Percentiles rank a stretch among this genome's conserved stretches.
These are phyloP conservation scores for Tetracladium setigerum DNA, from an alignment of 495 filamentous ascomycete genomes.

Conservation along the genomic window DNA sequence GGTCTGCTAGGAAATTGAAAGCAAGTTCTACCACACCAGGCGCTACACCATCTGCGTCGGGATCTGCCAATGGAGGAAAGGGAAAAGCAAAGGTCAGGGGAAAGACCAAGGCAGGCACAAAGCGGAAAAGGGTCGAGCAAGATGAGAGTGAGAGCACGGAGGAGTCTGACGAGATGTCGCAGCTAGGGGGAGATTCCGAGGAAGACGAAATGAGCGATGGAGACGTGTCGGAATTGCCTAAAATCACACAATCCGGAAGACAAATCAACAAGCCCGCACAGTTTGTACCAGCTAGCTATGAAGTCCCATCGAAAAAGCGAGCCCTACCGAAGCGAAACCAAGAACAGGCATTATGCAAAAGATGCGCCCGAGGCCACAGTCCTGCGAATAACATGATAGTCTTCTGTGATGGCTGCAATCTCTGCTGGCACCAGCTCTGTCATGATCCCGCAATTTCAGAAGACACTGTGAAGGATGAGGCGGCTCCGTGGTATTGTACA, in stretches of 20 bases:
- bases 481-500: slow-evolving; percentile 70
- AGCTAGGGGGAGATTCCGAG: slow-evolving; percentile 35
- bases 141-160: slow-evolving; percentile 31
- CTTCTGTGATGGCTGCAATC: slow-evolving; percentile 89
- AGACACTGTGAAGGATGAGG: slow-evolving; percentile 51
- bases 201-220: slow-evolving; percentile 34
- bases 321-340: slow-evolving; percentile 39
- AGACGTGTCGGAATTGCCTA: slow-evolving; percentile 45
- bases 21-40: slow-evolving; percentile 3
- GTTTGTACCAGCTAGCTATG: slow-evolving; percentile 54
- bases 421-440: slow-evolving; percentile 84
- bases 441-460: slow-evolving; percentile 75
- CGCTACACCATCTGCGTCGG: slow-evolving; percentile 12
- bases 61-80: slow-evolving; percentile 9
- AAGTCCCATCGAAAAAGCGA: slow-evolving; percentile 30
- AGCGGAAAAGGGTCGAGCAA: slow-evolving; percentile 39
- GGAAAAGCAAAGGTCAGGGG: slow-evolving; percentile 8
- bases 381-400: slow-evolving; percentile 80
- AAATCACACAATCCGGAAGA: slow-evolving; percentile 76
- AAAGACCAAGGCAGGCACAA: slow-evolving; percentile 23
- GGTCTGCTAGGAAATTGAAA: neutral
- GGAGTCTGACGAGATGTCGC: slow-evolving; percentile 29
- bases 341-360: slow-evolving; percentile 56
- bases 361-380: slow-evolving; percentile 71
- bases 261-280: slow-evolving; percentile 66